Evolutionary conservation across 1,284 basidiomycete species (phyloP), one percentile per base, ranked within the genome.

Genomic region (Xerocomus minutiporus): DNA sequence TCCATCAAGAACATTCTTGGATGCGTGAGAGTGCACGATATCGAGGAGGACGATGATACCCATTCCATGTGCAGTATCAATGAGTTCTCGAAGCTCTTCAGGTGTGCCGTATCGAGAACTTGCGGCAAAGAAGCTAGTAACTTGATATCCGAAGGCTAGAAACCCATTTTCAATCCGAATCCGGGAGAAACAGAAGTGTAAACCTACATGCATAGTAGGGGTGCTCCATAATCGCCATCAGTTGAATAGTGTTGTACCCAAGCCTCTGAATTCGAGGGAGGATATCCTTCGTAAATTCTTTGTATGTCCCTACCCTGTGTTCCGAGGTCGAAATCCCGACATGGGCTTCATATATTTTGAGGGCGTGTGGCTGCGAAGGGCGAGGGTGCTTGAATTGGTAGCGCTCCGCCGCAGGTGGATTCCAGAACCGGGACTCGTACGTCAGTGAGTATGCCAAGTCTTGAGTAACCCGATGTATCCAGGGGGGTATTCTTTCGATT

Each of bases 391-490:
- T 97, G 77, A 97, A 95, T 29, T 76, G 74, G 75, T 98, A 97
- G 45, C 68, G 76, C 59, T 91, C 71, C 17, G 76, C 68, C 40
- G 75, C 61, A 25, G 93, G 84, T 1, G 96, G 96, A 68, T 98
- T 97, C 96, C 96, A 99, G 74, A 98, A 97, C n/a, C 93, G 84
- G 25, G 92, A 92, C 56, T 99, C 96, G 72, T 97, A 99, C 4
- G 93, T 81, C 5, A 93, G 91, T 11, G 96, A 98, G 32, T 94
- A 84, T 46, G 74, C 70, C 51, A 98, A 75, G 67, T 99, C 93
- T 71, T 99, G 96, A 1, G 95, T 97, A 53, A 97, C 96, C 55
- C 95, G 91, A 58, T 76, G 86, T 64, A 94, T 94, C 96, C 96
- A 99, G 11, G 89, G 84, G 2, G 96, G 95, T 28, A 98, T 69